Base-by-base conservation (phyloP, 2,329 filamentous ascomycete species). In the Colletotrichum salicis region DNA sequence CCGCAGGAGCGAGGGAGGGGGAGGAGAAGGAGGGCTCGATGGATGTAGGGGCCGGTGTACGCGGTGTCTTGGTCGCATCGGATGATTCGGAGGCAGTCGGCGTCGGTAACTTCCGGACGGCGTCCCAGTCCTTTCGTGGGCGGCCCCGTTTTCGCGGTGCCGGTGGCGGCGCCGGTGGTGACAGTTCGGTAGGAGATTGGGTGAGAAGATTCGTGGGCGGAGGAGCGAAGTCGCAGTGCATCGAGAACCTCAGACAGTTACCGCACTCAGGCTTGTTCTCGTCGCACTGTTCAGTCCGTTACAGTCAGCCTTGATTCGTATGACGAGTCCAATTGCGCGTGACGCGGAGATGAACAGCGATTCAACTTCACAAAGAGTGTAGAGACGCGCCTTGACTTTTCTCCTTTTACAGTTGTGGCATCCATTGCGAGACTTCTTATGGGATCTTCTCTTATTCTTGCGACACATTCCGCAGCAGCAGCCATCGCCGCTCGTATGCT, bases 351-450 rank as follows among this genome's bases (percentile, higher is more conserved):
- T 64, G 1, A 35, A 37, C 45, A 19, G 45, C 41, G 15, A 22
- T 22, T 22, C 19, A 31, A 29, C 48, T 48, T 8, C 24, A 1
- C 13, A 15, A 41, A 31, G n/a, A 12, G n/a, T 33, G 19, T 22
- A 1, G 10, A 27, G 24, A 48, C 54, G 33, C 52, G 69, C 73
- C 72, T 75, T 74, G 60, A 74, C 65, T 55, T 75, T 75, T 15
- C 73, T 66, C 45, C 67, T 59, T 58, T 74, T 74, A 55, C 74
- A 75, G 6, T 74, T 75, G 31, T 65, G 67, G 66, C 74, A 75
- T 4, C 74, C 74, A 41, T 70, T 67, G 22, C 73, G 70, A 52
- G 74, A 75, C 48, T 75, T 75, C 52, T 68, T 71, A 35, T 71
- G 64, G 2, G 64, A 63, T 54, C 64, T 71, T 45, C 64, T 71